These are phyloP conservation scores for Crithidia expoeki DNA, from an alignment of 208 protist species.

Conservation along the genomic window DNA sequence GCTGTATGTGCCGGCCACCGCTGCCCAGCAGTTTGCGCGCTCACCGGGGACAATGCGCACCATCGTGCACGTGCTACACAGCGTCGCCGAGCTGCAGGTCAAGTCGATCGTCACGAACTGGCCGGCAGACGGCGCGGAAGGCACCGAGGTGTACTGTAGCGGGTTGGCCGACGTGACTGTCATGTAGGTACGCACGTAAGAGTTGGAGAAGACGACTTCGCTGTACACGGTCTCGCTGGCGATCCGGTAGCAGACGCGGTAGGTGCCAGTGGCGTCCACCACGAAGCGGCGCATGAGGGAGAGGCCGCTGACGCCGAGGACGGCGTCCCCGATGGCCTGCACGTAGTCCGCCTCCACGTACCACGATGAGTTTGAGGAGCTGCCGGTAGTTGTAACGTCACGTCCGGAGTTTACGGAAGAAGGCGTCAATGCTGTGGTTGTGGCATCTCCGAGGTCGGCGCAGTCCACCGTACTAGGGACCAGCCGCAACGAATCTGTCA, in stretches of 20 bases:
- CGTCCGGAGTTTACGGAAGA: not conserved
- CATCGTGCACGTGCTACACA: conserved; percentile 64
- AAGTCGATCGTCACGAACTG: conserved; percentile 74
- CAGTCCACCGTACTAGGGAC: conserved; percentile 45
- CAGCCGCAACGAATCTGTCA: conserved; percentile 56
- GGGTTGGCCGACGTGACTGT: conserved; percentile 54
- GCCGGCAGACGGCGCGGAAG: conserved; percentile 57
- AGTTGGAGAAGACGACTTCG: conserved; percentile 58
- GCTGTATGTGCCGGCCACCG: conserved; percentile 44
- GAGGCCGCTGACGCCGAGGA: conserved; percentile 28
- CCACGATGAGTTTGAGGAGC: not conserved
- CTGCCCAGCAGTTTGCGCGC: conserved; percentile 71
- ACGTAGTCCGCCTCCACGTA: conserved; percentile 23
- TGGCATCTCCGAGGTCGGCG: conserved; percentile 34
- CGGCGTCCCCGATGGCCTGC: conserved; percentile 42
- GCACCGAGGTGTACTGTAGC: conserved; percentile 37
- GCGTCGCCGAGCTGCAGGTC: conserved; percentile 35
- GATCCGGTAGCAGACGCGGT: conserved; percentile 85
- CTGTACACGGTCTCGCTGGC: conserved; percentile 34
- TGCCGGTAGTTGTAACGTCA: not conserved
- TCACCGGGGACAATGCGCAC: conserved; percentile 72
- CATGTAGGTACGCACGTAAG: conserved; percentile 35
- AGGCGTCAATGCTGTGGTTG: not conserved
- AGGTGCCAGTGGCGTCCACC: conserved; percentile 58
- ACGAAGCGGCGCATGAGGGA: conserved; percentile 64